Evolutionary conservation across 345 rosid genomes (phyloP).

Genomic region (Corchorus olitorius): DNA sequence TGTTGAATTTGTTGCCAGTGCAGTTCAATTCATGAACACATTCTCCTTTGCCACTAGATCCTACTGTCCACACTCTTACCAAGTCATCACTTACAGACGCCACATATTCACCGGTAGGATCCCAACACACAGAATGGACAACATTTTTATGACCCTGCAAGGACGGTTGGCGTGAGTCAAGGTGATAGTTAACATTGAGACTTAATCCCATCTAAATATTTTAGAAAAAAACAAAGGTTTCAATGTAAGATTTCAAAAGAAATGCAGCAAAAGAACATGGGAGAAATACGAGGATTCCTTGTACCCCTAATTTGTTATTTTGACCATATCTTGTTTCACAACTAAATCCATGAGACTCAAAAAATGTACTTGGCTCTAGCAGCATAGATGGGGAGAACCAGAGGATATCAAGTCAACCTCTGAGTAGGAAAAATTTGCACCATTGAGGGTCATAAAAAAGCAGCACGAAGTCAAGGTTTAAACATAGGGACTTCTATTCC

Average conservation of each 20-base stretch:
- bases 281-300: neutral
- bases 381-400: neutral
- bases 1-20: conserved; percentile 43
- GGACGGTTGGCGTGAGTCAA: conserved; percentile 8
- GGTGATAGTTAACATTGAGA: neutral
- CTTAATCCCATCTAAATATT: neutral
- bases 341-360: neutral
- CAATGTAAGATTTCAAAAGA: neutral
- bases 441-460: neutral
- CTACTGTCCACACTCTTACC: conserved; percentile 62
- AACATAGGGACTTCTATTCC: neutral
- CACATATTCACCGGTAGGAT: conserved; percentile 52
- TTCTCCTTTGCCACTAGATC: conserved; percentile 51
- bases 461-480: neutral
- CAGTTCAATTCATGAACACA: conserved; percentile 50
- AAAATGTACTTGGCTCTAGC: neutral
- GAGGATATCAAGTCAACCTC: conserved; percentile 2
- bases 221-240: neutral
- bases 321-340: neutral
- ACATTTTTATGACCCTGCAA: conserved; percentile 57
- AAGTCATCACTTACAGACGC: conserved; percentile 70
- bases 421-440: neutral
- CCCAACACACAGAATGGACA: conserved; percentile 64
- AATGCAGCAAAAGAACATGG: neutral
- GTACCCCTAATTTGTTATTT: neutral